These are phyloP conservation scores for Vigna trinervia DNA, from an alignment of 306 rosid species.

Conservation along the genomic window DNA sequence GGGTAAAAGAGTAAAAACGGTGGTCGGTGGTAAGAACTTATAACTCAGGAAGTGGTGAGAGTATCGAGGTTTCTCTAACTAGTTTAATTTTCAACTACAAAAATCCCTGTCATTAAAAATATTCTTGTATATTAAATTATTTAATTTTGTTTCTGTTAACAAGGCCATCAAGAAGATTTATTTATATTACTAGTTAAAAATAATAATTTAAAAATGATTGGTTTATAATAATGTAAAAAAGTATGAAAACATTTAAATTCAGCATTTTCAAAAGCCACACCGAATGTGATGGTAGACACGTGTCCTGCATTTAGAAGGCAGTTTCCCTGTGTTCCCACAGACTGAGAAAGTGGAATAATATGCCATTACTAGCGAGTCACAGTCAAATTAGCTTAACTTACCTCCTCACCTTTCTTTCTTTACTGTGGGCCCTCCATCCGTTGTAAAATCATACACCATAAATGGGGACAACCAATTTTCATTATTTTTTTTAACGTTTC, in stretches of 20 bases:
- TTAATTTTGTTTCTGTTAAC: too few relatives aligned
- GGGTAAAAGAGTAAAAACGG: background rate
- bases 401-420: background rate
- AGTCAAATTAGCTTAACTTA: background rate
- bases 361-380: slow-evolving; percentile 3
- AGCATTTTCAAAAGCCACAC: slow-evolving; percentile 23
- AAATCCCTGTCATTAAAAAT: too few relatives aligned
- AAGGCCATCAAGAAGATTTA: background rate
- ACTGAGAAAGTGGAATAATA: slow-evolving; percentile 16
- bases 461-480: too few relatives aligned
- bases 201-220: too few relatives aligned
- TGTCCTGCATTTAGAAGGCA: background rate
- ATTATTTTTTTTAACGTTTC: too few relatives aligned
- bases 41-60: slow-evolving; percentile 13
- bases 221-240: background rate
- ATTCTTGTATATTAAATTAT: too few relatives aligned
- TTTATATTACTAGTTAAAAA: background rate
- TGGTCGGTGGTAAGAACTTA: slow-evolving; percentile 21
- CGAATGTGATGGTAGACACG: slow-evolving; percentile 12
- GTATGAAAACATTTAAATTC: background rate
- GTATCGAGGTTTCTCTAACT: background rate
- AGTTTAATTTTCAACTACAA: too few relatives aligned
- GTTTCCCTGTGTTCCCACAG: background rate
- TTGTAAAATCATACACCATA: too few relatives aligned
- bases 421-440: background rate